Evolutionary conservation across 2,329 filamentous ascomycete species (phyloP).

Genomic region (Proliferodiscus dingleyae): DNA sequence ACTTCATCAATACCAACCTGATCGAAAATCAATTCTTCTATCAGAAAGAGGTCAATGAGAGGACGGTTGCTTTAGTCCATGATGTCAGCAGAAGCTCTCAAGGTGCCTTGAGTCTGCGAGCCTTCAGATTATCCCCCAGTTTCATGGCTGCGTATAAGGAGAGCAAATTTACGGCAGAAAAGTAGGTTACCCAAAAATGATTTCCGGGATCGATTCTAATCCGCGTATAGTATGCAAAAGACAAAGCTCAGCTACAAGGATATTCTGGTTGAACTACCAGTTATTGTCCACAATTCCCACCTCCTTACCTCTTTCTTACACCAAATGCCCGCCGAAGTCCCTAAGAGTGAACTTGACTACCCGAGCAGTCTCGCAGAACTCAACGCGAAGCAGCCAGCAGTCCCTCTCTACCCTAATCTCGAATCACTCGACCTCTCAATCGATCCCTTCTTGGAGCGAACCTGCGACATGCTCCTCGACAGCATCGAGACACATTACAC

Average conservation of each 20-base stretch:
- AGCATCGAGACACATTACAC: constrained; percentile 98
- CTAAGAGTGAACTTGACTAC: constrained; percentile 64
- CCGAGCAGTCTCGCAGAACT: constrained; percentile 77
- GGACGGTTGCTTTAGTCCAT: constrained; percentile 84
- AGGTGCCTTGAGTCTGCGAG: constrained; percentile 81
- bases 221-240: constrained; percentile 71
- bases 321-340: constrained; percentile 70
- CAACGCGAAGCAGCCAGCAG: constrained; percentile 55
- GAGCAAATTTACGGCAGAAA: constrained; percentile 92
- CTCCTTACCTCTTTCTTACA: constrained; percentile 93
- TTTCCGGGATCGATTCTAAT: constrained; percentile 11
- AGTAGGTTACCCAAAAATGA: constrained; percentile 50
- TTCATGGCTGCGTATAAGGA: constrained; percentile 95
- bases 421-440: constrained; percentile 84
- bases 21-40: constrained; percentile 98
- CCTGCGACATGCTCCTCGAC: constrained; percentile 90
- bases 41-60: constrained; percentile 86
- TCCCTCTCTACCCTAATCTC: constrained; percentile 78
- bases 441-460: constrained; percentile 97
- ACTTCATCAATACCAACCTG: constrained; percentile 91
- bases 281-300: constrained; percentile 93
- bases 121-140: constrained; percentile 79
- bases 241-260: constrained; percentile 90
- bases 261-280: constrained; percentile 84
- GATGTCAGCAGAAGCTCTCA: constrained; percentile 94